Conservation (phyloP, 1,284 basidiomycete genomes). For the Cutaneotrichosporon cutaneum region DNA sequence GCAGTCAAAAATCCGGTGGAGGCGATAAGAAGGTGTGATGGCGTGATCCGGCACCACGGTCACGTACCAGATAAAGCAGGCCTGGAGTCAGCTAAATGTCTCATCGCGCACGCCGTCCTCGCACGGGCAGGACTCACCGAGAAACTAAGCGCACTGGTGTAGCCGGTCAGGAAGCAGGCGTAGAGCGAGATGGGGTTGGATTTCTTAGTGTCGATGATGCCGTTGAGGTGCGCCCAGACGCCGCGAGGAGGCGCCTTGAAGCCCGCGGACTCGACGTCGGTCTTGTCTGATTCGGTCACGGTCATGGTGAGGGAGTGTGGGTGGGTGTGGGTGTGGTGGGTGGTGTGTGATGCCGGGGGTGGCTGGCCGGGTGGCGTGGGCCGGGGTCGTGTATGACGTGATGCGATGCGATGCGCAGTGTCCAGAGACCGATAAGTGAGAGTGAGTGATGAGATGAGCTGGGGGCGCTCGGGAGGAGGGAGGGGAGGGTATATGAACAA, state of each 20-base stretch:
- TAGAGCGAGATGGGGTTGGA: conserved; percentile 64
- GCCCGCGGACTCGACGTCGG: conserved; percentile 4
- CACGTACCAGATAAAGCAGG: conserved; percentile 11
- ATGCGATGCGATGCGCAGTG: no score
- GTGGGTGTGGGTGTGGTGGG: neutral
- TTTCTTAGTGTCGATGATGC: conserved; percentile 59
- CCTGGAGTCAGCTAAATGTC: neutral
- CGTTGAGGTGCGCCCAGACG: conserved; percentile 1
- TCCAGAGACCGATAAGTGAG: no score
- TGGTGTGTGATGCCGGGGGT: neutral
- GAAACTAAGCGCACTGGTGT: conserved; percentile 72
- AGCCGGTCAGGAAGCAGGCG: conserved; percentile 84
- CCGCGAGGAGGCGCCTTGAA: neutral
- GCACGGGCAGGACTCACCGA: conserved; percentile 49
- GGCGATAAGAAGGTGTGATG: neutral
- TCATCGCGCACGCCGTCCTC: neutral
- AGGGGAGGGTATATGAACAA: no score
- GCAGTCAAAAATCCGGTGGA: neutral
- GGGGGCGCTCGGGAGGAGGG: no score
- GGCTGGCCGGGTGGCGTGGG: neutral
- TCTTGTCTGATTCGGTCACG: conserved; percentile 5
- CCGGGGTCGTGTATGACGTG: neutral
- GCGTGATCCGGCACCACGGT: neutral
- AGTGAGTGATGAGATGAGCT: no score
- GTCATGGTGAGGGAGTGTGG: neutral